phyloP scores from a whole-genome alignment of 306 rosid species.

The Vicia faba region DNA sequence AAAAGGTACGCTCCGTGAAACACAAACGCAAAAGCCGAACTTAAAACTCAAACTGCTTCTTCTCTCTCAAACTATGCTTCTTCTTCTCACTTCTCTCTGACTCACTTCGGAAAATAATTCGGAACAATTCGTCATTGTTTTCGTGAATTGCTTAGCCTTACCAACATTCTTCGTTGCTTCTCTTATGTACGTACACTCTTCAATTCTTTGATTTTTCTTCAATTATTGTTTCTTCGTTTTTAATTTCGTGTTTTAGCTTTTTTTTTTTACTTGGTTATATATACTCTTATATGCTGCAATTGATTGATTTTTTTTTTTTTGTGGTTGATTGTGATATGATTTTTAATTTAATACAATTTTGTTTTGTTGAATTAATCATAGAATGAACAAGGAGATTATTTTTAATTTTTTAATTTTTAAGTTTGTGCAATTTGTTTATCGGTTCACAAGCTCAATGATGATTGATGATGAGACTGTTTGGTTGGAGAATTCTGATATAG shows the following conservation, averaged over 20 bases:
- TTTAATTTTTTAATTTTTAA: neutral
- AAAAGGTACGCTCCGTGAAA: neutral
- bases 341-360: slow-evolving; percentile 1
- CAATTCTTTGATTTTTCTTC: neutral
- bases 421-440: neutral
- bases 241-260: neutral
- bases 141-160: slow-evolving; percentile 23
- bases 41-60: slow-evolving; percentile 9
- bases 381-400: neutral
- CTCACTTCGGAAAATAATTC: neutral
- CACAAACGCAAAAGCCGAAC: slow-evolving; percentile 17
- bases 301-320: slow-evolving; percentile 31
- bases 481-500: slow-evolving; percentile 7
- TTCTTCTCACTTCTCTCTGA: neutral
- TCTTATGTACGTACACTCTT: slow-evolving; percentile 26
- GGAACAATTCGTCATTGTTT: neutral
- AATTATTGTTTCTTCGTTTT: neutral
- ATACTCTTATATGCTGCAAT: slow-evolving; percentile 20
- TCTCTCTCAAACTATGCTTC: neutral
- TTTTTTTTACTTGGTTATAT: neutral
- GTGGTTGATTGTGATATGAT: neutral
- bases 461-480: slow-evolving; percentile 14
- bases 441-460: too few species aligned
- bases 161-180: slow-evolving; percentile 39
- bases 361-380: slow-evolving; percentile 15